Base-by-base conservation (phyloP, 2,329 filamentous ascomycete genomes). In the Pseudogymnoascus sp. region DNA sequence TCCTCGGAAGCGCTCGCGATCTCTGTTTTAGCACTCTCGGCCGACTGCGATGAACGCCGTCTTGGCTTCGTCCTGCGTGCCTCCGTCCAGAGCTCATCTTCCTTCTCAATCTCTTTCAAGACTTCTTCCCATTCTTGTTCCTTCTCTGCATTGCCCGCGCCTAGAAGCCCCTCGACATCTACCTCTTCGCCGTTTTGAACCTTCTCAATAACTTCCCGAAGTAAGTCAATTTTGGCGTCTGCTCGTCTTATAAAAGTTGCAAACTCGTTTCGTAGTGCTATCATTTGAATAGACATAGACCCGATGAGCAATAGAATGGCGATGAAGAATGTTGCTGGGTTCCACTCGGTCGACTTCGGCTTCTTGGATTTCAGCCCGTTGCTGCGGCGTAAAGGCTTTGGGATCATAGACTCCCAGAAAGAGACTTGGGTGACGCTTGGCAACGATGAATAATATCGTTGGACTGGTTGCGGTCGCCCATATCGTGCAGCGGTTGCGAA, bases 271-370 rank as follows among this genome's bases (percentile, higher is more conserved):
- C 88, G 89, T 70, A 98, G 75, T 37, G 87, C 82, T 71, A 99
- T 88, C 82, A 95, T 90, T 71, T 97, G 90, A 70, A 99, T 97
- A 12, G 93, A 90, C 81, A 97, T 96, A 66, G 91, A 96, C 3
- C 96, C 96, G 67, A 98, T 93, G 66, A 98, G 82, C 41, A 92
- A 79, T 71, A 92, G 92, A 66, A 93, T 90, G 70, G 87, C 79
- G 68, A 93, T 90, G 74, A 88, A 95, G 71, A 91, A 93, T 0
- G 88, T 92, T 19, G 89, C 89, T 2, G 90, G 89, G 69, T 93
- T 93, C 87, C 88, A 90, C 68, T 86, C 84, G 71, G 84, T 88
- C 14, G 82, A 77, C 67, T 81, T 83, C 24, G 74, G 70, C 35
- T 77, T 75, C 70, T 77, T 77, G 43, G 69, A 67, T 40, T 63